phyloP scores from a whole-genome alignment of 2,329 filamentous ascomycete species.

The Xylaria sp. region DNA sequence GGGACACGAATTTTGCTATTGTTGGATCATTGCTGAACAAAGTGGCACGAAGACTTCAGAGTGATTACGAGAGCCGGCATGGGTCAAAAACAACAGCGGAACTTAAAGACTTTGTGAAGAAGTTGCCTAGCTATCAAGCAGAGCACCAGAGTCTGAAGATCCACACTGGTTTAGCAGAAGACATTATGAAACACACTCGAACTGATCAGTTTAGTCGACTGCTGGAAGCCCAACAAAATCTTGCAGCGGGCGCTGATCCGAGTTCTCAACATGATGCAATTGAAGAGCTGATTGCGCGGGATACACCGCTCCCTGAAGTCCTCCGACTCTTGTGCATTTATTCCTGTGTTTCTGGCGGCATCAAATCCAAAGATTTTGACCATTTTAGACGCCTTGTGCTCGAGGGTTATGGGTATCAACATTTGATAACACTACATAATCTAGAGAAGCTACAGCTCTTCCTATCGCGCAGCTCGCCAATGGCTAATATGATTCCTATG shows the following conservation, averaged over 20 bases:
- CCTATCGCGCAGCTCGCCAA: conserved; percentile 77
- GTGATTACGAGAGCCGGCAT: conserved; percentile 88
- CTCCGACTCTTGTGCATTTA: conserved; percentile 90
- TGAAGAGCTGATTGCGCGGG: conserved; percentile 92
- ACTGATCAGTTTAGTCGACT: conserved; percentile 89
- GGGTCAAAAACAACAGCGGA: conserved; percentile 89
- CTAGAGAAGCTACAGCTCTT: conserved; percentile 92
- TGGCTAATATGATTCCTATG: conserved; percentile 85
- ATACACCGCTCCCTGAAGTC: conserved; percentile 82
- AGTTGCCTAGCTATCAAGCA: conserved; percentile 89
- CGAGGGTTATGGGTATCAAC: conserved; percentile 94
- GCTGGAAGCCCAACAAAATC: conserved; percentile 94
- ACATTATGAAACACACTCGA: conserved; percentile 92
- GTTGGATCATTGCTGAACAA: conserved; percentile 91
- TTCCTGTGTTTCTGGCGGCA: conserved; percentile 87
- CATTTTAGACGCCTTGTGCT: conserved; percentile 87
- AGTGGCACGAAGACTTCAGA: conserved; percentile 85
- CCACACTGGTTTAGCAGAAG: conserved; percentile 91
- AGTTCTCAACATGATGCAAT: conserved; percentile 90
- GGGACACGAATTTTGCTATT: conserved; percentile 94
- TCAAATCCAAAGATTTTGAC: conserved; percentile 90
- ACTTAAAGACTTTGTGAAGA: conserved; percentile 93
- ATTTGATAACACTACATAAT: conserved; percentile 87
- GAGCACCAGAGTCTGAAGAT: conserved; percentile 94
- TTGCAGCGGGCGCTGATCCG: conserved; percentile 90